Evolutionary conservation across 495 filamentous ascomycete species (phyloP), one percentile per base, ranked within the genome.

Genomic region (Trichoderma orchidacearum): DNA sequence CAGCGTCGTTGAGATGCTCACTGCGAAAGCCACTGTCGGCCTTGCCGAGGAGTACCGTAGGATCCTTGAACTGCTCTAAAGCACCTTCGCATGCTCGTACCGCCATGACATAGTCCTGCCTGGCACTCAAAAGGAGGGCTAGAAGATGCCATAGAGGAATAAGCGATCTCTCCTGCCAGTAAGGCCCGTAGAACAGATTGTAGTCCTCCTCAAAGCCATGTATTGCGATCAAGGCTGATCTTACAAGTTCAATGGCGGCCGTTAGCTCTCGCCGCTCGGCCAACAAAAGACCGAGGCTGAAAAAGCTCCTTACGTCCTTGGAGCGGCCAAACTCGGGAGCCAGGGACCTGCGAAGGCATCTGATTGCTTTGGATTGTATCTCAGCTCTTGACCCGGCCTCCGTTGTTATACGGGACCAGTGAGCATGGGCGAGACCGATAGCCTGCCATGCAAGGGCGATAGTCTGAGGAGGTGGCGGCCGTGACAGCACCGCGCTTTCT

Each of bases 141-240:
- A 97, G 79, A 3, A 96, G 73, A 70, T 98, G 94, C 86, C 93
- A 94, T 15, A 89, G 55, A 3, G 84, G 80, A 17, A 88, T 77
- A 25, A 85, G 66, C 56, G 81, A 75, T 56, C 82, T 67, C 69
- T 85, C 75, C 18, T 68, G 66, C 68, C 68, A 70, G 58, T 73
- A 72, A 13, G 70, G 69, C 12, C 68, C 68, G 8, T 69, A 71
- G 29, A 65, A 66, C 15, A 68, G 52, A 35, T 66, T 64, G 45
- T 70, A 68, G 53, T 60, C 61, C 11, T 69, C 69, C 25, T 59
- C 60, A 0, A 63, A 52, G 5, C 66, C 63, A 51, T 70, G 74
- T 66, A 62, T 74, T 13, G 70, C 67, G 53, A 74, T 66, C 30
- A 75, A 75, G 5, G 70, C 78, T 75, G 65, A 78, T 72, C 74